These are phyloP conservation scores for Serpula lacrymans DNA, from an alignment of 768 basidiomycete genomes.

Conservation along the genomic window DNA sequence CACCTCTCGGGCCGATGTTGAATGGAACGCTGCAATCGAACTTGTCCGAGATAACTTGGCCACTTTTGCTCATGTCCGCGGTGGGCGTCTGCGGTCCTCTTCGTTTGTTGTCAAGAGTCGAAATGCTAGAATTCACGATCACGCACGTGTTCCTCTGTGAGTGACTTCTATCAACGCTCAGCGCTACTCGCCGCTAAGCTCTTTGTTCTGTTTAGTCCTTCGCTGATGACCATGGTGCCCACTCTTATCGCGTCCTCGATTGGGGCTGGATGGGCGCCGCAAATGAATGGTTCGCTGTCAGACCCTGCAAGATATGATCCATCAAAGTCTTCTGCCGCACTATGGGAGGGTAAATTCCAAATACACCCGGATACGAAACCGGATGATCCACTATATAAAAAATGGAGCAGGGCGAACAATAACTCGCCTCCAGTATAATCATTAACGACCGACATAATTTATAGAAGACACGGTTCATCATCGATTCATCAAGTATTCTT, in stretches of 20 bases:
- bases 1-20: conserved; percentile 51
- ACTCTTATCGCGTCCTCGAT: conserved; percentile 70
- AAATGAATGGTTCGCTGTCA: conserved; percentile 54
- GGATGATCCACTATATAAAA: conserved; percentile 51
- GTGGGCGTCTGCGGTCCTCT: conserved; percentile 83
- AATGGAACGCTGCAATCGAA: conserved; percentile 78
- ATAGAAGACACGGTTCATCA: background rate
- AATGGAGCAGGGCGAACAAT: conserved; percentile 25
- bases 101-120: conserved; percentile 84
- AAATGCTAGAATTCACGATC: conserved; percentile 51
- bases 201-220: conserved; percentile 49
- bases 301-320: conserved; percentile 78
- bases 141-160: conserved; percentile 42
- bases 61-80: conserved; percentile 80
- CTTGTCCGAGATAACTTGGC: conserved; percentile 83
- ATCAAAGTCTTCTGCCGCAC: conserved; percentile 74
- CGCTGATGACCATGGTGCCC: conserved; percentile 73
- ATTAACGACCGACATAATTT: background rate
- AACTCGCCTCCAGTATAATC: conserved; percentile 10
- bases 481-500: no score
- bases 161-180: no score
- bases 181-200: conserved; percentile 15
- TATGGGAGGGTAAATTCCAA: conserved; percentile 84
- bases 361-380: conserved; percentile 81
- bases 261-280: conserved; percentile 62